Evolutionary conservation across 352 stramenopile genomes (phyloP), one percentile per base, ranked within the genome.

Genomic region (Globisporangium cystogenes): DNA sequence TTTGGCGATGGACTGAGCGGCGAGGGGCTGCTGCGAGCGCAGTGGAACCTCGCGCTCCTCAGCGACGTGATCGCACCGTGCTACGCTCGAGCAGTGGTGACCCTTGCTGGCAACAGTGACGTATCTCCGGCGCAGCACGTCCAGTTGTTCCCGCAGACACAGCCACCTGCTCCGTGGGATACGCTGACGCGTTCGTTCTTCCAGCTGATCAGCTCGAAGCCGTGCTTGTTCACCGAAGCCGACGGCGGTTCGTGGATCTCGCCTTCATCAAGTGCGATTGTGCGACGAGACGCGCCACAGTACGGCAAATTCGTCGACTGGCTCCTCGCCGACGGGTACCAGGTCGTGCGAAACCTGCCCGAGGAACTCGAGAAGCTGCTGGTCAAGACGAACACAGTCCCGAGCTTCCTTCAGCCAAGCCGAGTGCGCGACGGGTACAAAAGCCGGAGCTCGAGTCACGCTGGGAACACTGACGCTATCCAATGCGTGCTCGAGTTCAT

Each of bases 21-120:
- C 12, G 68, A 75, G 40, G 70, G 70, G 4, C 48, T 76, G 24
- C 42, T 80, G 33, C 55, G 70, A 33, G 67, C 70, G 2, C 41
- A 68, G 29, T 81, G 70, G 67, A 83, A 78, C 31, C 48, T 79
- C 23, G 62, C 68, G 18, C 60, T 91, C 1, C 62, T 91, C 42
- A 57, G 63, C 20, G 68, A 87, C 57, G 76, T 89, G 15, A 83
- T 91, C 57, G 74, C 73, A 21, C 77, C 77, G 45, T 91, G 77
- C 50, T 90, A 90, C 51, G 73, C 72, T 46, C 70, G 79, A 46
- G 65, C 69, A 3, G 53, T 87, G 21, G 42, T 72, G 8, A 51
- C 57, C 23, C 54, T 88, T 24, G 59, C 66, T 14, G 65, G 62
- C 29, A 53, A 35, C 27, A 50, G 48, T 20, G 41, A 64, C n/a